Conservation (phyloP, 2,329 filamentous ascomycete species). For the Fusarium sp. region DNA sequence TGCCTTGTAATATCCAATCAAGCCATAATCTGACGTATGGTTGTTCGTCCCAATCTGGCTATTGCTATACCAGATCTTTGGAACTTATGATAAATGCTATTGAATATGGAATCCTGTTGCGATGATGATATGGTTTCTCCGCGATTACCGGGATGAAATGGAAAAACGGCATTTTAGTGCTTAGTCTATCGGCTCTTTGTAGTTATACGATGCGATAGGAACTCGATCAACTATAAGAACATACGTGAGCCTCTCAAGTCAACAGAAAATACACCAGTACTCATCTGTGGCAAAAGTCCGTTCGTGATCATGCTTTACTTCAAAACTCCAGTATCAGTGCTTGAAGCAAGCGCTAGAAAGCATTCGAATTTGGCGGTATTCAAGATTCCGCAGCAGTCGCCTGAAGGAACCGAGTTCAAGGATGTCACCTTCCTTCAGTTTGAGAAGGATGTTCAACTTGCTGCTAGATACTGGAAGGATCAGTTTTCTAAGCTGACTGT, state of each 20-base stretch:
- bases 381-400: slow-evolving; percentile 12
- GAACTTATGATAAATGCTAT: too few species aligned
- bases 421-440: slow-evolving; percentile 29
- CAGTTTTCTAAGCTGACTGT: background rate
- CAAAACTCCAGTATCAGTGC: slow-evolving; percentile 8
- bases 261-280: too few species aligned
- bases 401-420: slow-evolving; percentile 8
- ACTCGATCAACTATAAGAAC: background rate
- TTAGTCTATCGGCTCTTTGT: background rate
- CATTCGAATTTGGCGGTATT: slow-evolving; percentile 24
- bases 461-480: slow-evolving; percentile 29
- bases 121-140: too few species aligned
- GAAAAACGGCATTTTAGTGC: background rate
- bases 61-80: too few species aligned
- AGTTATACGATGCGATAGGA: too few species aligned
- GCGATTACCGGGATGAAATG: too few species aligned
- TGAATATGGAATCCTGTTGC: too few species aligned
- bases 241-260: background rate
- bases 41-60: too few species aligned
- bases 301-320: slow-evolving; percentile 1
- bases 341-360: slow-evolving; percentile 1
- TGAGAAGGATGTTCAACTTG: slow-evolving; percentile 18
- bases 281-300: background rate
- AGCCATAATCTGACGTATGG: too few species aligned
- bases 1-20: too few species aligned